Evolutionary conservation across 2,329 filamentous ascomycete species (phyloP), one percentile per base, ranked within the genome.

Genomic region (Scorias spongiosa): DNA sequence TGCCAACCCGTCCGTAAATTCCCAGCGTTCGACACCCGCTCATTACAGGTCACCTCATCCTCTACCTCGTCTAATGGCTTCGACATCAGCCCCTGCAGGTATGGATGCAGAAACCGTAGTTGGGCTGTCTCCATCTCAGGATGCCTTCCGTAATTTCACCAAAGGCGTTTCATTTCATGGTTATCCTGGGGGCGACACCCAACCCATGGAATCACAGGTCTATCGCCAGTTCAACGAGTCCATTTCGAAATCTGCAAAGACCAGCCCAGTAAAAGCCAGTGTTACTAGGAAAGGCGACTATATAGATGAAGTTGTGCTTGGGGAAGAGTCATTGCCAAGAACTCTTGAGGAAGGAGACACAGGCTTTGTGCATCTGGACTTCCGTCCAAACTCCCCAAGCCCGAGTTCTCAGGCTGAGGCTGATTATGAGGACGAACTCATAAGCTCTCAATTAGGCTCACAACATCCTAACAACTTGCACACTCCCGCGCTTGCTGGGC

Each of bases 121-220:
- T 4, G 39, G 49, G n/a, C 28, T 38, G 0, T 45, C 44, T 11
- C 45, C 46, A n/a, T 51, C 50, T 26, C 53, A 52, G 40, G 40
- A 48, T 10, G 44, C 44, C 18, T 47, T 45, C 20, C 43, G 41
- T 5, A 37, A 37, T 14, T 39, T 50, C 40, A 49, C 43, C n/a
- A 54, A 51, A 32, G 49, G 55, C 14, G 47, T 44, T 18, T 64
- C 63, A 29, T 68, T 68, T 47, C 44, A 51, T 18, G 63, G 54
- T 29, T 63, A 55, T 40, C 50, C 48, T 12, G 57, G 59, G 41
- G 66, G 66, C 41, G 67, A 71, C 47, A 70, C 68, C 1, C 68
- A 71, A 54, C 60, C 62, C 18, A 59, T 60, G 51, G 65, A 67
- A 43, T 66, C 66, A 43, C 67, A 70, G 49, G 62, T 69, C 39